Base-by-base conservation (phyloP, 169 alveolate genomes). In the Plasmodium vivax region DNA sequence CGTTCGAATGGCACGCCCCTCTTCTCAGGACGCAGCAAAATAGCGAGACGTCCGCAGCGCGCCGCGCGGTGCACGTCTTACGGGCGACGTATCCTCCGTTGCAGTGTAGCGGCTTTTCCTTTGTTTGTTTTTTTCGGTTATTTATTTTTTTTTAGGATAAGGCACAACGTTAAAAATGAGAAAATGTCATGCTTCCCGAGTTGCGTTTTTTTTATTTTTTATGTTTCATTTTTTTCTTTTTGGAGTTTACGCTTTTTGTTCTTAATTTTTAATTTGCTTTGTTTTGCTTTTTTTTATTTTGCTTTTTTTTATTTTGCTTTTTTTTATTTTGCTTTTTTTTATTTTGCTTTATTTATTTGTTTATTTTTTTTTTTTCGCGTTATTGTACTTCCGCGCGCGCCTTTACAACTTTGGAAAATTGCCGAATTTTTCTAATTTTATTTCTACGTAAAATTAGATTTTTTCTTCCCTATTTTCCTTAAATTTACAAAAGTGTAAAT, bases 321-420 rank as follows among this genome's bases (percentile, higher is more conserved):
- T n/a, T n/a, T n/a, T n/a, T n/a, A n/a, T n/a, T 51, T 51, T 51
- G 14, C 56, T 80, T 43, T 80, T 14, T 41, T 43, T 80, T 80
- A 47, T 47, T 80, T 80, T 43, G 6, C 34, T 80, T 43, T 0
- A 19, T 41, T 80, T 80, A 2, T 5, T 34, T 79, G n/a, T n/a
- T n/a, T n/a, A n/a, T 9, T 80, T 80, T 80, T 80, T n/a, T 36
- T 36, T 43, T 43, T 34, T 23, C 58, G 14, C 73, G 72, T 19
- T 43, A 12, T 80, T 41, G 58, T 32, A 36, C 19, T 43, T 12
- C 45, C 38, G 23, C 19, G 2, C 32, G 23, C 32, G 27, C 32
- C 45, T 80, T 80, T 80, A 80, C 85, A 80, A 80, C 85, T 80
- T 80, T 80, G 23, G 12, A 43, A 80, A 7, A 14, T 36, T 80